Conservation (phyloP, 352 stramenopile genomes). For the Globisporangium heterothallicum region DNA sequence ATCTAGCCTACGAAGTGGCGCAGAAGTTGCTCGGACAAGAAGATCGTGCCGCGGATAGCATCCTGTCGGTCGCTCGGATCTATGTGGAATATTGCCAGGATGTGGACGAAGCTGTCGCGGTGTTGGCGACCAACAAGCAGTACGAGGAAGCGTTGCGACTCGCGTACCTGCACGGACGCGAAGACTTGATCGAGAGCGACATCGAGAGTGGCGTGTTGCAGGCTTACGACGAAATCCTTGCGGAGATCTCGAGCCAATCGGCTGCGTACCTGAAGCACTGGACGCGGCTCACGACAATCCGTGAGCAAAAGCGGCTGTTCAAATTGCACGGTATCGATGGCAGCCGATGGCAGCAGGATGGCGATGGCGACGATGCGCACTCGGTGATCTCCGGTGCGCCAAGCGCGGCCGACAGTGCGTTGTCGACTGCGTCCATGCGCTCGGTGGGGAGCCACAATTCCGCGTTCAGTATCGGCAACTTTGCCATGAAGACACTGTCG, state of each 20-base stretch:
- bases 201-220: constrained; percentile 54
- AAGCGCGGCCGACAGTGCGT: constrained; percentile 48
- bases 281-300: constrained; percentile 55
- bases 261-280: constrained; percentile 47
- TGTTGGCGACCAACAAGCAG: constrained; percentile 52
- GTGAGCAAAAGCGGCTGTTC: constrained; percentile 74
- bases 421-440: constrained; percentile 56
- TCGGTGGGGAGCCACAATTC: constrained; percentile 82
- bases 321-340: constrained; percentile 75
- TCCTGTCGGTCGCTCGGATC: constrained; percentile 39
- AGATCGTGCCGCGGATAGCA: constrained; percentile 20
- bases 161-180: constrained; percentile 46
- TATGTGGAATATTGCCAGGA: constrained; percentile 75
- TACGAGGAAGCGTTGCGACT: constrained; percentile 57
- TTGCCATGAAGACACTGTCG: constrained; percentile 51
- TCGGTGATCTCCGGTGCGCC: constrained; percentile 41
- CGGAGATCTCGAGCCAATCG: constrained; percentile 43
- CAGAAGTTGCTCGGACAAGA: constrained; percentile 45
- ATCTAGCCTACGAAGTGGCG: constrained; percentile 45
- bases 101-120: constrained; percentile 62
- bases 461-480: constrained; percentile 57
- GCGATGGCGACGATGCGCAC: constrained; percentile 28
- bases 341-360: constrained; percentile 37
- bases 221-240: constrained; percentile 29
- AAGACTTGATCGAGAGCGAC: constrained; percentile 68